Base-by-base conservation (phyloP, 2,329 filamentous ascomycete genomes). In the Fusarium beomiforme region DNA sequence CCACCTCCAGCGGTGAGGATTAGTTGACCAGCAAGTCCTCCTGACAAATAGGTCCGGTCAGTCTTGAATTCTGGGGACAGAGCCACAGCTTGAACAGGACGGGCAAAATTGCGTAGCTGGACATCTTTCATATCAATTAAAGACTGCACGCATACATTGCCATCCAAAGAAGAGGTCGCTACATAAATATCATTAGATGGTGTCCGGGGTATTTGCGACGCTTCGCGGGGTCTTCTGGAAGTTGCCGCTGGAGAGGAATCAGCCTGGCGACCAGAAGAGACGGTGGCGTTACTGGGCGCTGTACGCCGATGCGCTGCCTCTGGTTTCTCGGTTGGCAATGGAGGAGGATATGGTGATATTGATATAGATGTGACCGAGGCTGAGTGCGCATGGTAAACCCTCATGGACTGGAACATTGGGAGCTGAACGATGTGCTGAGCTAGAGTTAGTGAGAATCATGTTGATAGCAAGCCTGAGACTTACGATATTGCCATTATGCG, bases 401-500 rank as follows among this genome's bases (percentile, higher is more conserved):
- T 91, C 42, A 99, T 81, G 7, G 92, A 85, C 72, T 95, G 91
- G 78, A 98, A 92, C 9, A 90, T 89, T 2, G 96, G 95, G 21
- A 98, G 82, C 71, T 93, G 92, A 49, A 98, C 84, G 68, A 97
- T 91, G 84, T 99, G 93, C 93, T 96, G 75, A 29, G 63, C 41
- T 37, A 56, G 37, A 58, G 70, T 83, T 79, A 82, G 76, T 42
- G 33, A 46, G 21, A 36, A 29, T 10, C 23, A 19, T 39, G 29
- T 41, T 53, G 29, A 46, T 14, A 26, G 42, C 13, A 57, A 29
- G 17, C 14, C 10, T 26, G 26, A 26, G n/a, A 83, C 92, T 85
- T 86, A 97, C 94, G 77, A 98, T 95, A 77, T 96, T 97, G 76
- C 96, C 96, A 83, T 97, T 97, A 81, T 99, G 95, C 34, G 96